Evolutionary conservation across 2,329 filamentous ascomycete genomes (phyloP), one percentile per base, ranked within the genome.

Genomic region (Huntiella decipiens): DNA sequence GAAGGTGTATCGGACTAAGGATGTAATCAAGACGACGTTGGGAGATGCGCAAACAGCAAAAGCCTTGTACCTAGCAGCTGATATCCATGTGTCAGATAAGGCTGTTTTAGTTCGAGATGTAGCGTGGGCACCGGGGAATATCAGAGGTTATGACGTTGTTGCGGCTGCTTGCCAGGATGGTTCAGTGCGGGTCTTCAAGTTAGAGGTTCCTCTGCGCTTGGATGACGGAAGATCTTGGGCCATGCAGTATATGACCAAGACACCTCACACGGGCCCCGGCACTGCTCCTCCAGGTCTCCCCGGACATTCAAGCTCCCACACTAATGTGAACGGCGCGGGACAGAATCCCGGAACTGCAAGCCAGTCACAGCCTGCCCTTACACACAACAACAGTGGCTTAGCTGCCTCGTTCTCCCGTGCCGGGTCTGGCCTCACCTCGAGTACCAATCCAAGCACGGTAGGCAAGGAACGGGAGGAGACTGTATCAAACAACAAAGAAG

Each of bases 161-260:
- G 91, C 88, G 3, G 92, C 87, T 4, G 88, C 86, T 2, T 91
- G 84, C 58, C 92, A 92, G 60, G 91, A 98, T 58, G 88, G 91
- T 3, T 79, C 77, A 54, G 77, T 95, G 36, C 73, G 88, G 36
- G 80, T 98, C n/a, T 94, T 92, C 56, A 77, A 88, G 54, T 60
- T 93, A 13, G 74, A 78, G 33, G 81, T 80, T 0, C 35, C 19
- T 17, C 69, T 71, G 1, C 62, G 56, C 51, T 31, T 39, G 4
- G 64, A 60, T 50, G 70, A 63, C 54, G 70, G 59, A 40, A 70
- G 64, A 53, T 63, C 63, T 4, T 76, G 67, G 71, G 64, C 67
- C 4, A 58, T 60, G 5, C 50, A 58, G 73, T 12, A 54, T 42
- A 34, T 54, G 54, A 32, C 43, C 45, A 10, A 15, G n/a, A 12